These are phyloP conservation scores for Phytophthora gonapodyides DNA, from an alignment of 352 stramenopile genomes.

Conservation along the genomic window DNA sequence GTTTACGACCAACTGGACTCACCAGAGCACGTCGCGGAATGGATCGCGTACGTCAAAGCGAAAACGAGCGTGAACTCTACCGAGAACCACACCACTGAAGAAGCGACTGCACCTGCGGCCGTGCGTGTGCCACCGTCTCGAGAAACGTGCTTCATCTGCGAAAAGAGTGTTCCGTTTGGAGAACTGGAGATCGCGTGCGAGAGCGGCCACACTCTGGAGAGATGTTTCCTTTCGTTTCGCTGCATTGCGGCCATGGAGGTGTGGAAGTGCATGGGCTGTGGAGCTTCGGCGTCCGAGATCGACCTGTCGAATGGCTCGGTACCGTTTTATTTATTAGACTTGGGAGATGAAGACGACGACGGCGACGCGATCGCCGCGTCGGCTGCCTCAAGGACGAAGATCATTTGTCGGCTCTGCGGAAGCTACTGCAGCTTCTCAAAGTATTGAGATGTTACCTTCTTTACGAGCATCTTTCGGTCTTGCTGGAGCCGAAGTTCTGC, in stretches of 20 bases:
- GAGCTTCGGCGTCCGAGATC: constrained; percentile 61
- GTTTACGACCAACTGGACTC: constrained; percentile 69
- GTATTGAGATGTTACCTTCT: constrained; percentile 43
- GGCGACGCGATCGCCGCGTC: not conserved
- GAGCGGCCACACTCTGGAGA: constrained; percentile 65
- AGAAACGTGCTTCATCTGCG: constrained; percentile 74
- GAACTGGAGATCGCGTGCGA: constrained; percentile 68
- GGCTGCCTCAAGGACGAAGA: constrained; percentile 32
- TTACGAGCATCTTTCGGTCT: constrained; percentile 34
- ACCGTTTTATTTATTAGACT: constrained; percentile 75
- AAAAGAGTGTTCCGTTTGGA: constrained; percentile 59
- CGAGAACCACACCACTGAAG: constrained; percentile 4
- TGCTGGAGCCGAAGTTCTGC: constrained; percentile 52
- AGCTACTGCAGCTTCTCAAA: constrained; percentile 79
- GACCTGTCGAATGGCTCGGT: constrained; percentile 39
- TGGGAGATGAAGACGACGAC: constrained; percentile 27
- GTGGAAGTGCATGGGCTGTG: constrained; percentile 86
- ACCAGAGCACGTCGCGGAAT: constrained; percentile 44
- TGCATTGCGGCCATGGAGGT: constrained; percentile 66
- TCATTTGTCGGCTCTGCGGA: constrained; percentile 74
- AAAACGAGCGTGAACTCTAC: constrained; percentile 12
- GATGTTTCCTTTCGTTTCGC: constrained; percentile 80
- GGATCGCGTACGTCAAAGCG: constrained; percentile 44
- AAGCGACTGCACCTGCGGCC: not conserved
- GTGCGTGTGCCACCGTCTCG: constrained; percentile 44